Base-by-base conservation (phyloP, 2,329 filamentous ascomycete species). In the Epichloe hybrida region DNA sequence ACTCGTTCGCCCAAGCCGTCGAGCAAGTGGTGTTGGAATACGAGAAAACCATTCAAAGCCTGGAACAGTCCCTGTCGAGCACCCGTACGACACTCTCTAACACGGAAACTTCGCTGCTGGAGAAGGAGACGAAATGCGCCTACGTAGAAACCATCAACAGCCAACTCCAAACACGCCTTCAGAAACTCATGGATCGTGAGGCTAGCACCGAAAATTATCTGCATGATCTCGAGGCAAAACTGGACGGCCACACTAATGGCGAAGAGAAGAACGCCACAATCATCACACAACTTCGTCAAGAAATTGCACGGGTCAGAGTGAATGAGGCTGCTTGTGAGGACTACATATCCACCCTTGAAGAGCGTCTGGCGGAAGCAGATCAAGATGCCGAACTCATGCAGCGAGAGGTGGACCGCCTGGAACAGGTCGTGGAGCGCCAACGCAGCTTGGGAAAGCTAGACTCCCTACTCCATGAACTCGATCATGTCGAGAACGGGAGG, bases 311-410 rank as follows among this genome's bases (percentile, higher is more conserved):
- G 41, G 80, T 90, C 15, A 82, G 90, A 46, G 93, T 96, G 61
- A 96, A 89, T 58, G 93, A 98, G 69, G 79, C 84, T 3, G 84
- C 85, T 39, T 89, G 84, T 58, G 93, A 98, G 65, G 93, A 97
- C 57, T 98, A 98, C 66, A 97, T 98, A 49, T 95, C 91, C 1
- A 97, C 90, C 0, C 73, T 98, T 11, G 93, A 98, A 64, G 93
- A 97, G 69, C 85, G 91, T 21, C 77, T 98, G 8, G 93, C 93
- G 0, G 93, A 98, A 67, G 85, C 91, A 2, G 93, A 98, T 61
- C 91, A 97, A 66, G 93, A 98, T 63, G 82, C 88, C 56, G 93
- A 97, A 65, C 72, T 96, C 54, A 96, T 98, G 91, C 89, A 95
- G 65, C 87, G 91, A 37, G 93, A 98, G 62, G 87, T 98, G 55